phyloP scores from a whole-genome alignment of 2,329 filamentous ascomycete species.

The Colletotrichum destructivum region DNA sequence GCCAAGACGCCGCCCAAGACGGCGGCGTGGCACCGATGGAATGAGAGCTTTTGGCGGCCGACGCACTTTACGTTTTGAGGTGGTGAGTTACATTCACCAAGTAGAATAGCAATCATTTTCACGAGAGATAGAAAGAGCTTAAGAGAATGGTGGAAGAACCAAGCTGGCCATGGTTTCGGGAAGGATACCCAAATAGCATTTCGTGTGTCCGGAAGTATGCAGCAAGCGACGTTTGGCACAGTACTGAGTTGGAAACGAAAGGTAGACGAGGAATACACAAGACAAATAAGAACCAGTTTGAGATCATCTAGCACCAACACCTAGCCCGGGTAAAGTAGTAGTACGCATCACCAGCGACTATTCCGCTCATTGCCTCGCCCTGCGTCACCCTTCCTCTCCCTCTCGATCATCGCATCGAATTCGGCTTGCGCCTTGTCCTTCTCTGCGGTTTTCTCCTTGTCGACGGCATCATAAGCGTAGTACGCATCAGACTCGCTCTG shows the following conservation, averaged over 20 bases:
- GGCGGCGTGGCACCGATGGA: constrained; percentile 38
- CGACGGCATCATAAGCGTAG: constrained; percentile 54
- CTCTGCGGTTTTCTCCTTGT: constrained; percentile 55
- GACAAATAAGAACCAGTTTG: too few species aligned
- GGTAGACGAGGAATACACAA: neutral
- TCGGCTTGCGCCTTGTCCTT: constrained; percentile 65
- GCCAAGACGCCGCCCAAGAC: constrained; percentile 25
- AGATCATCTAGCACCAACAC: neutral
- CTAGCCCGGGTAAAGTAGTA: neutral
- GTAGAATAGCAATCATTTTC: too few species aligned
- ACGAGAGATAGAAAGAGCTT: neutral
- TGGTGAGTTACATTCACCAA: too few species aligned
- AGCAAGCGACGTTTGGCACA: neutral
- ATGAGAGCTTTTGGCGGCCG: constrained; percentile 39
- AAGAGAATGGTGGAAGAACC: neutral
- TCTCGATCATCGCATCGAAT: constrained; percentile 65
- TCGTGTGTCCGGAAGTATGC: neutral
- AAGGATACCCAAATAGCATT: neutral
- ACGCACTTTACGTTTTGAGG: constrained; percentile 34
- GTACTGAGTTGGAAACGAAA: neutral
- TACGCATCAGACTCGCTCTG: constrained; percentile 44
- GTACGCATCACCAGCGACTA: constrained; percentile 30
- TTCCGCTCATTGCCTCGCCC: constrained; percentile 11
- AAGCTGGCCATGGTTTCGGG: neutral
- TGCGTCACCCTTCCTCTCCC: constrained; percentile 52